Base-by-base conservation (phyloP, 208 protist genomes). In the Plasmodiophora brassicae region DNA sequence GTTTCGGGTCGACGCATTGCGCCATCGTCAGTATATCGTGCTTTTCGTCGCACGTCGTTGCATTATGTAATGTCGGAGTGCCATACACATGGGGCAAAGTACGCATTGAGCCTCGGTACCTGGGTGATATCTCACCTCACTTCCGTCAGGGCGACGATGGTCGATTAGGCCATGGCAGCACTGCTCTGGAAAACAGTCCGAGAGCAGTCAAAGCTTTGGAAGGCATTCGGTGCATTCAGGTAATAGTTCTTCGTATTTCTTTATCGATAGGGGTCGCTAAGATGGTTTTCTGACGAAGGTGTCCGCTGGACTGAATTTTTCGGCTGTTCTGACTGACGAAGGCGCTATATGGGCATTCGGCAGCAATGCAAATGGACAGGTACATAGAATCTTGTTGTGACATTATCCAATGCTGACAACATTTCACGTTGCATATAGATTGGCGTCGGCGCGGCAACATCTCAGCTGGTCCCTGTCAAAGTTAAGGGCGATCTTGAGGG, bases 11-110 rank as follows among this genome's bases (percentile, higher is more conserved):
- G 20, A 32, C 41, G 20, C 14, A 78, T 38, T 44, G 41, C 41
- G 5, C 65, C 5, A 32, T 78, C n/a, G 41, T 78, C n/a, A 32
- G 14, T 32, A 38, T 78, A 78, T 78, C 65, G 20, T 78, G 65
- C 65, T 78, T 78, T 38, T 78, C 65, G 5, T 78, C 65, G 32
- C 65, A 78, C 41, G n/a, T 78, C n/a, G 65, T 78, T 78, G 65
- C 65, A 14, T 32, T 78, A 38, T 44, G 32, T 5, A 78, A 78
- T 78, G 5, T 32, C 41, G 65, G 65, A 44, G 65, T 5, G 20
- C 5, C n/a, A 38, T 78, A 38, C n/a, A 78, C 14, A 5, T 78
- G 65, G 65, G 65, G 65, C 5, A 78, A 78, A 32, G 65, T 78
- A 78, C 65, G 65, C 32, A 38, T 78, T 32, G 32, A 78, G 20